Base-by-base conservation (phyloP, 108 stramenopile genomes). In the Skeletonema tropicum region DNA sequence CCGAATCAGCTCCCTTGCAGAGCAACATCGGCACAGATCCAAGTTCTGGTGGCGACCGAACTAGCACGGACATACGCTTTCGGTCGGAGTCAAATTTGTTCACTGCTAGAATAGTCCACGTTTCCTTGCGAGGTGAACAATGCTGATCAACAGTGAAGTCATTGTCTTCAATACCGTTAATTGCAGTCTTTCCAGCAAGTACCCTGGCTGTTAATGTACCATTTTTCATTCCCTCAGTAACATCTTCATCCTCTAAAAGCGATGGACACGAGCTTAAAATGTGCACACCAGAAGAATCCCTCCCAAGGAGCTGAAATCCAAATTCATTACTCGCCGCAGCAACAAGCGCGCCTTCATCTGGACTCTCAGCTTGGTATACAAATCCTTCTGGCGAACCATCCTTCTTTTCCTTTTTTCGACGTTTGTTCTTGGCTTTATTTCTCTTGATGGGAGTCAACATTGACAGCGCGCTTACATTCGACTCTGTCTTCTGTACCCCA, bases 21-120 rank as follows among this genome's bases (percentile, higher is more conserved):
- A 97, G 68, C 13, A 97, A 79, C 66, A 94, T 85, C 0, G 92
- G 86, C 25, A 90, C 32, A 23, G 85, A 78, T 30, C 95, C 95
- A 67, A 92, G 80, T 66, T 89, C 84, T 30, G 79, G 77, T 25
- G 95, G 92, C 19, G 92, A 85, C 31, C 96, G 83, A 35, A 97
- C 87, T 15, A 98, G 65, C 49, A 98, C 92, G 33, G 95, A 96
- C 98, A 98, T 98, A 46, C 98, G 74, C 82, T 98, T 98, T 36
- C 98, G 80, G 48, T 93, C 91, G 15, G 96, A 93, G 72, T 97
- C 94, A 76, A 98, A 98, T 71, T 94, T 95, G 68, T 97, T 96
- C 8, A 97, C 87, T 21, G 97, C 97, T 25, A 98, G 87, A 66
- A 97, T 80, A 38, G 81, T 52, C 94, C 94, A 97, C 3, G 86